Evolutionary conservation across 176 grass and related monocot genomes (phyloP), one percentile per base, ranked within the genome.

Genomic region (Elaeis guineensis): DNA sequence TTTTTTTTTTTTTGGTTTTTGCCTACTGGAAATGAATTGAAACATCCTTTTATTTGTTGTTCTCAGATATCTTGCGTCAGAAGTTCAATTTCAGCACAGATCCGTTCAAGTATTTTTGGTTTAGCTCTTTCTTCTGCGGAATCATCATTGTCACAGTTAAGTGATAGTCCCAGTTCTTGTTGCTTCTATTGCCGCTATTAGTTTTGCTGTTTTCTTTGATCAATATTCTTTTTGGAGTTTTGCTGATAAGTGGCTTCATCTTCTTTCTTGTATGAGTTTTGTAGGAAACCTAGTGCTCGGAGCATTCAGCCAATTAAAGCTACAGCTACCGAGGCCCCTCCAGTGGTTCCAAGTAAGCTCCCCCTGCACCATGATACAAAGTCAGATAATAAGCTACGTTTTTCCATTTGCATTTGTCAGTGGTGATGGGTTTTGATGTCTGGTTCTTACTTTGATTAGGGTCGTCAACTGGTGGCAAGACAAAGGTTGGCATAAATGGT

Each of bases 401-500:
- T 30, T 26, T 21, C 0, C 7, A 15, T 48, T 60, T 75, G 0
- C 14, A 44, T 69, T 30, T 25, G 19, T 18, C 0, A 44, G 28
- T 76, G 4, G 25, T 76, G 20, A 52, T 51, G 64, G 54, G 56
- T 22, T 30, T 66, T 51, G 7, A 20, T 39, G 9, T 79, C 50
- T 17, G 50, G 32, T 1, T 35, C 28, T 59, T 50, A 30, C 5
- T 79, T 67, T 29, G 4, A 23, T 4, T 78, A 95, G 90, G 80
- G 58, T 89, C 70, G 28, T 78, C 85, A 4, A 89, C 79, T 11
- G 79, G 88, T 7, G 76, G 83, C 26, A 98, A 85, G 78, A 86
- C 84, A 1, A 98, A 81, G 64, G 62, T 98, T 24, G 93, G 93
- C 23, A 98, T 98, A 69, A 98, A 98, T 22, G 93, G 85, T 89